Base-by-base conservation (phyloP, 306 rosid species). In the Quercus agrifolia region DNA sequence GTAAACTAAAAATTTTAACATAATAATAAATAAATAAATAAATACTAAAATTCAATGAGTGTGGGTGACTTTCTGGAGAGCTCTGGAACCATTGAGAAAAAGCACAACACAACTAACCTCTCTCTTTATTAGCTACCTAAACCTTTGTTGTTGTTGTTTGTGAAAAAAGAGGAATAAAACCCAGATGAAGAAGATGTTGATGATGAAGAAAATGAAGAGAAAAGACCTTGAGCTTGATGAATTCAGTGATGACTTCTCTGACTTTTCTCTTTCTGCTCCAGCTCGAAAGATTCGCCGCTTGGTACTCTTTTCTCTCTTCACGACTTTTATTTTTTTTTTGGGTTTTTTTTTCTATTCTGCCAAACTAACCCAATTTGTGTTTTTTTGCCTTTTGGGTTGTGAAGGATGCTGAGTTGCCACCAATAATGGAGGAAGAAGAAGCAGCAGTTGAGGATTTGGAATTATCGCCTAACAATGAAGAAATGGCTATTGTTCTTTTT, bases 241-340 rank as follows among this genome's bases (percentile, higher is more conserved):
- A 28, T 70, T 93, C 19, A 54, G 61, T 86, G 74, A 87, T 5
- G 90, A 92, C 28, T 91, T 93, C 85, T 91, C 92, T 52, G 96
- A 90, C 63, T 86, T 95, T 86, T 87, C 98, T 55, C 87, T 95
- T 1, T 87, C 91, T 31, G 88, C 97, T n/a, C 93, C 97, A 0
- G 91, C 98, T 12, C 86, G 90, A 44, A 95, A 95, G 90, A 92
- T 92, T 85, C 99, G 99, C 77, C 97, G 99, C 73, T 88, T 95
- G 81, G 97, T 91, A 77, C 44, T 11, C 19, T 46, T 28, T 44
- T 21, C 21, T 41, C 70, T 28, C 17, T 4, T 3, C 8, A 4
- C 57, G 8, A 1, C 1, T 5, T 35, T 72, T 4, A 18, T 21
- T 7, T 4, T n/a, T 30, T 28, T 44, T 3, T n/a, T 28, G 1